Conservation (phyloP, 2,329 filamentous ascomycete genomes). For the Clonostachys chloroleuca region DNA sequence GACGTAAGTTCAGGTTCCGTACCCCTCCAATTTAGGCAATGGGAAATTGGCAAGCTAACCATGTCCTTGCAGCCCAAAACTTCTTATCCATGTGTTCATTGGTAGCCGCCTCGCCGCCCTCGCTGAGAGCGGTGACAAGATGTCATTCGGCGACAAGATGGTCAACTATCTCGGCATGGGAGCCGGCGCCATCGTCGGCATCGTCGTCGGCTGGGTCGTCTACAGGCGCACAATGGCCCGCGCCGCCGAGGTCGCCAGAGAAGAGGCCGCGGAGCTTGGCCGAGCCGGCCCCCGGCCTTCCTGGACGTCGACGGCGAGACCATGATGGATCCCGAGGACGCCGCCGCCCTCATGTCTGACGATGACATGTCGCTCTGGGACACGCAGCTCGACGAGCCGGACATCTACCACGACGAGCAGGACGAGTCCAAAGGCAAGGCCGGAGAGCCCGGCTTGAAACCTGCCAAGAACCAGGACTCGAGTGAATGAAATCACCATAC, state of each 20-base stretch:
- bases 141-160: conserved; percentile 73
- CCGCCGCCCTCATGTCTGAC: conserved; percentile 51
- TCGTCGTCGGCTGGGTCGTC: conserved; percentile 77
- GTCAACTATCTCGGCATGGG: conserved; percentile 82
- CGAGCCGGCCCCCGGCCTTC: conserved; percentile 20
- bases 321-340: conserved; percentile 40
- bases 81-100: conserved; percentile 90
- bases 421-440: conserved; percentile 16
- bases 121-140: conserved; percentile 77
- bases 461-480: no score
- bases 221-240: conserved; percentile 68
- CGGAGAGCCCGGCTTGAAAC: neutral
- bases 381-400: conserved; percentile 9
- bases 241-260: conserved; percentile 51
- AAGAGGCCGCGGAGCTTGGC: conserved; percentile 24
- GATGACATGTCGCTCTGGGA: conserved; percentile 58
- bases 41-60: conserved; percentile 2
- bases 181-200: conserved; percentile 66
- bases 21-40: neutral
- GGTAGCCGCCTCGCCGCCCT: conserved; percentile 78
- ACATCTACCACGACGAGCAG: conserved; percentile 23
- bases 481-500: no score
- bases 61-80: conserved; percentile 61
- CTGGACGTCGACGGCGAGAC: conserved; percentile 36
- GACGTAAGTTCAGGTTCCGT: conserved; percentile 30